Evolutionary conservation across 2,329 filamentous ascomycete species (phyloP).

Genomic region (Myriosclerotinia duriaeana): DNA sequence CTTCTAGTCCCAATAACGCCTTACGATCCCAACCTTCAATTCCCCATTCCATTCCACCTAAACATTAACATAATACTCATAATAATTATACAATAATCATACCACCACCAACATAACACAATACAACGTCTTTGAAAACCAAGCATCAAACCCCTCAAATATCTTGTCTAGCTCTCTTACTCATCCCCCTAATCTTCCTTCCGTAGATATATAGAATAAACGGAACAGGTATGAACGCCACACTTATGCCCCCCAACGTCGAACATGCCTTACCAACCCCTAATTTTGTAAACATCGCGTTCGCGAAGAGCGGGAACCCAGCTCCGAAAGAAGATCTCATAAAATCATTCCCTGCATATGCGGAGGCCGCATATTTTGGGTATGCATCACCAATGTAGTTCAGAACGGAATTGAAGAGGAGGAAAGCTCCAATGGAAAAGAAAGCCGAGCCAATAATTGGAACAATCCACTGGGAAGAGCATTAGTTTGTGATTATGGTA

Average conservation of each 20-base stretch:
- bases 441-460: conserved; percentile 51
- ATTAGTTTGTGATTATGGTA: not conserved
- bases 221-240: conserved; percentile 60
- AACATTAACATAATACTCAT: conserved; percentile 1
- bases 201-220: conserved; percentile 63
- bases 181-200: conserved; percentile 49
- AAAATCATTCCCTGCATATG: conserved; percentile 44
- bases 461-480: conserved; percentile 54
- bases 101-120: not conserved
- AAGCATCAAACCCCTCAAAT: not conserved
- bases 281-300: conserved; percentile 40
- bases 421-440: conserved; percentile 46
- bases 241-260: conserved; percentile 58
- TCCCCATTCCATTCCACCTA: not conserved
- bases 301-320: conserved; percentile 42
- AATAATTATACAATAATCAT: not conserved
- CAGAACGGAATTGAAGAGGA: conserved; percentile 50
- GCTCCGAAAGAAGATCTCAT: conserved; percentile 41
- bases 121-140: not conserved
- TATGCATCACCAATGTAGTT: conserved; percentile 45
- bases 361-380: conserved; percentile 43
- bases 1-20: not conserved
- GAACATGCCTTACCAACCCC: conserved; percentile 63
- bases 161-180: conserved; percentile 21
- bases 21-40: not conserved